These are phyloP conservation scores for Sungouiella thailandica DNA, from an alignment of 805 yeast species.

Conservation along the genomic window DNA sequence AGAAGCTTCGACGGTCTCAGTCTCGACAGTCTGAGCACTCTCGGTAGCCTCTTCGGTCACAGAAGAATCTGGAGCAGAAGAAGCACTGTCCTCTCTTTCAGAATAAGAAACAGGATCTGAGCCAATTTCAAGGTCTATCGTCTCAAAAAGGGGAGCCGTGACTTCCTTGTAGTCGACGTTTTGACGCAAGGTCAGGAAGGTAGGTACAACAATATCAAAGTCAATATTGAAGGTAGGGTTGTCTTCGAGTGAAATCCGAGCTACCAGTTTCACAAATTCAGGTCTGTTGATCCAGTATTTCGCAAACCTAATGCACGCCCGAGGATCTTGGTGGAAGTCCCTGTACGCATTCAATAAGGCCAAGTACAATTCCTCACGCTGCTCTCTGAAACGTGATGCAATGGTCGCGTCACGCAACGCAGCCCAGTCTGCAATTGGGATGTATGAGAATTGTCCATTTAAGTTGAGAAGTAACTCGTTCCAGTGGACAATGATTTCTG, in stretches of 20 bases:
- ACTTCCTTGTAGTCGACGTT: slow-evolving; percentile 24
- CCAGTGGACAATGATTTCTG: slow-evolving; percentile 57
- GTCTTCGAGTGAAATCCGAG: slow-evolving; percentile 19
- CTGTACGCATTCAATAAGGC: slow-evolving; percentile 19
- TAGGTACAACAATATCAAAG: slow-evolving; percentile 19
- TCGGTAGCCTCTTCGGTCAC: no score
- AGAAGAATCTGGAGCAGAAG: no score
- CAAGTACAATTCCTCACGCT: slow-evolving; percentile 28
- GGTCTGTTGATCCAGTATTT: slow-evolving; percentile 27
- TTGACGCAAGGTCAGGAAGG: slow-evolving; percentile 21
- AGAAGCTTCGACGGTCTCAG: no score
- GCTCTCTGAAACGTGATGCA: slow-evolving; percentile 35
- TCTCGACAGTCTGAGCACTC: no score
- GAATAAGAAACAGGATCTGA: no score
- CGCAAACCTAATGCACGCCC: slow-evolving; percentile 25
- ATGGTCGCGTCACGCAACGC: slow-evolving; percentile 75
- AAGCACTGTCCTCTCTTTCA: no score
- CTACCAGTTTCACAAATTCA: slow-evolving; percentile 17
- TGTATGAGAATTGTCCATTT: slow-evolving; percentile 54
- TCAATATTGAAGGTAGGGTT: slow-evolving; percentile 12
- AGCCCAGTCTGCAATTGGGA: slow-evolving; percentile 83
- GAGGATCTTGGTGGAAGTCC: slow-evolving; percentile 36
- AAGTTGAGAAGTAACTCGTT: slow-evolving; percentile 40
- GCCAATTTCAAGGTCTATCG: no score
- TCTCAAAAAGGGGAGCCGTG: slow-evolving; percentile 16